phyloP scores from a whole-genome alignment of 2,329 filamentous ascomycete species.

The Ciborinia camelliae region DNA sequence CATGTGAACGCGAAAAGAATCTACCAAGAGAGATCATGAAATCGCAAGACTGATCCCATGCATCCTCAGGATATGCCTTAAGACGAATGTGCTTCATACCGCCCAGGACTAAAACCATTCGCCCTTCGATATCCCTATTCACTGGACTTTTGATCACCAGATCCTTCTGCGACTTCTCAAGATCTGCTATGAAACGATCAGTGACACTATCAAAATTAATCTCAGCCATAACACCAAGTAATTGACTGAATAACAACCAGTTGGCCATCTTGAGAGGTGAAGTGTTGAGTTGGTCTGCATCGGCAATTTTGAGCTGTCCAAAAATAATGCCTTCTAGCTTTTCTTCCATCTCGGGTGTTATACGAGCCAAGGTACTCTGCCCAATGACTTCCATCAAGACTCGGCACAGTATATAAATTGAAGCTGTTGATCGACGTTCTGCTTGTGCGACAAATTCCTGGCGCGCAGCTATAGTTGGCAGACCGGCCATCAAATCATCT shows the following conservation, averaged over 20 bases:
- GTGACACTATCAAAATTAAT: conserved; percentile 85
- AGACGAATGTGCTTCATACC: conserved; percentile 90
- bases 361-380: conserved; percentile 77
- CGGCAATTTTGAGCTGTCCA: conserved; percentile 84
- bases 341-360: conserved; percentile 88
- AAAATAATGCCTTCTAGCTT: conserved; percentile 96
- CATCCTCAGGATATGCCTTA: conserved; percentile 66
- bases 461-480: conserved; percentile 41
- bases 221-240: conserved; percentile 94
- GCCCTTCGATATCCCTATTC: conserved; percentile 69
- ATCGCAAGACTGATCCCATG: conserved; percentile 84
- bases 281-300: conserved; percentile 72
- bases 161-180: conserved; percentile 75
- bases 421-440: conserved; percentile 87
- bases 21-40: conserved; percentile 79
- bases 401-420: conserved; percentile 92
- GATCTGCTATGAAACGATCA: conserved; percentile 74
- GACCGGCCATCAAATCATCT: conserved; percentile 23
- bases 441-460: conserved; percentile 75
- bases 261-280: conserved; percentile 88
- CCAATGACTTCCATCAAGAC: conserved; percentile 92
- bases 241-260: conserved; percentile 89
- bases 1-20: conserved; percentile 81
- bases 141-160: conserved; percentile 66
- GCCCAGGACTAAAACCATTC: conserved; percentile 80